Evolutionary conservation across 106 monocot species (phyloP).

Genomic region (Alisma plantagoaquatica): DNA sequence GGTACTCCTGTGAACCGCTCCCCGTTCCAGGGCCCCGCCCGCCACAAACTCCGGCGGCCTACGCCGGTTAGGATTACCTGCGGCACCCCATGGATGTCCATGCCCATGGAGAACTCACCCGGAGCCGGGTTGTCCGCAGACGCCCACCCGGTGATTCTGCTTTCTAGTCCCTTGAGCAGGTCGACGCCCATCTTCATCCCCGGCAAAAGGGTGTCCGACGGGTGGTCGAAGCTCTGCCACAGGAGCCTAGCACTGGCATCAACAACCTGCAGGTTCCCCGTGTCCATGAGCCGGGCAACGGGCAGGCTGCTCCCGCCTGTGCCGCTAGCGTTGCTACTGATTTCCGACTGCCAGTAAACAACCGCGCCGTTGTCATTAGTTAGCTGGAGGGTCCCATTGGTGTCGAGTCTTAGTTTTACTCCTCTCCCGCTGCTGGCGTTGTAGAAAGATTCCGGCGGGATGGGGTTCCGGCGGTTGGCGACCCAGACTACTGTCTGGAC

Average conservation of each 20-base stretch:
- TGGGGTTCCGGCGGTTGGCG: too few relatives aligned
- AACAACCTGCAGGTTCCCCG: constrained; percentile 53
- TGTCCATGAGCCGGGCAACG: constrained; percentile 23
- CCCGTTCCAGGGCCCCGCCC: constrained; percentile 28
- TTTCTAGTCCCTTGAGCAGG: constrained; percentile 15
- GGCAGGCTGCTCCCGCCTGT: neutral
- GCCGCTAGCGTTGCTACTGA: neutral
- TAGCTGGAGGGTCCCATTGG: constrained; percentile 20
- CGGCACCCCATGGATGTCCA: constrained; percentile 2
- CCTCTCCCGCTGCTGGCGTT: constrained; percentile 6
- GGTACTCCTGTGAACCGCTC: constrained; percentile 20
- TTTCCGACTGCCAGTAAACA: neutral
- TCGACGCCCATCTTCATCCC: constrained; percentile 39
- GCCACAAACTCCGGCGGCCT: neutral
- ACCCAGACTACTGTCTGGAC: too few relatives aligned
- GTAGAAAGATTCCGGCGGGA: constrained; percentile 39
- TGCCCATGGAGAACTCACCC: constrained; percentile 5
- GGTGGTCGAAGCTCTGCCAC: too few relatives aligned
- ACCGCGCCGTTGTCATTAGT: neutral
- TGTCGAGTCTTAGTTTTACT: constrained; percentile 7
- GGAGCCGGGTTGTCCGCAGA: constrained; percentile 18
- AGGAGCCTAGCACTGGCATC: constrained; percentile 52
- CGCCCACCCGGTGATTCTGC: constrained; percentile 24
- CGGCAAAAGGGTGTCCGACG: constrained; percentile 41
- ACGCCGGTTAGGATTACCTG: neutral